Evolutionary conservation across 805 yeast species (phyloP).

Genomic region (Danielia oregonensis): DNA sequence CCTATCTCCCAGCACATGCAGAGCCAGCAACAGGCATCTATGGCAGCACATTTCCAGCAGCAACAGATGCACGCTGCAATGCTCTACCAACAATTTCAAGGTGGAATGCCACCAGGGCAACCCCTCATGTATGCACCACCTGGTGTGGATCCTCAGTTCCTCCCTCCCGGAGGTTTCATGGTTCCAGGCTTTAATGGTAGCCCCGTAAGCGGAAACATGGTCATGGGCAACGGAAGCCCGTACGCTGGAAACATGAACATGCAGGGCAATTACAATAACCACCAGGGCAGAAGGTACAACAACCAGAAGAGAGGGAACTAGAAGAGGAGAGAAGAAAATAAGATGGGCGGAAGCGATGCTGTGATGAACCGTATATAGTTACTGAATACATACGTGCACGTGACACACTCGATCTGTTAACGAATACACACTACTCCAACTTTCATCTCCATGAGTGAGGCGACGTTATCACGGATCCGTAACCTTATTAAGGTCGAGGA

Average conservation of each 20-base stretch:
- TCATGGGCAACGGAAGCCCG: conserved; percentile 13
- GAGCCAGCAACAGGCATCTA: conserved; percentile 19
- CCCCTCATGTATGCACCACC: conserved; percentile 30
- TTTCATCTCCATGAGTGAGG: conserved; percentile 41
- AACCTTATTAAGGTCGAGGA: conserved; percentile 41
- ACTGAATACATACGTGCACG: no score
- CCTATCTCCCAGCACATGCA: conserved; percentile 31
- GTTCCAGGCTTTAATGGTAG: conserved; percentile 29
- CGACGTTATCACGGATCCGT: conserved; percentile 37
- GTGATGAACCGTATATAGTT: no score
- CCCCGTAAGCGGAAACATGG: conserved; percentile 27
- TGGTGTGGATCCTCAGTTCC: conserved; percentile 27
- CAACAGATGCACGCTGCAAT: conserved; percentile 37
- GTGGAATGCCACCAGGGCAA: conserved; percentile 30
- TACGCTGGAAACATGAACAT: conserved; percentile 4
- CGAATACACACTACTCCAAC: no score
- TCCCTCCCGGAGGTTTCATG: conserved; percentile 35
- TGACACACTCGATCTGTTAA: no score
- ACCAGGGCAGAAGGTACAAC: conserved; percentile 11
- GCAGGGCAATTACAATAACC: conserved; percentile 5
- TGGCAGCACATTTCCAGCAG: conserved; percentile 35
- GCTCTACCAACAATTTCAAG: conserved; percentile 33
- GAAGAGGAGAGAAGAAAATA: no score
- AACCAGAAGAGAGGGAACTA: conserved; percentile 9
- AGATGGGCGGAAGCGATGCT: not conserved